These are phyloP conservation scores for Pleurotus tuoliensis DNA, from an alignment of 768 basidiomycete genomes.

Conservation along the genomic window DNA sequence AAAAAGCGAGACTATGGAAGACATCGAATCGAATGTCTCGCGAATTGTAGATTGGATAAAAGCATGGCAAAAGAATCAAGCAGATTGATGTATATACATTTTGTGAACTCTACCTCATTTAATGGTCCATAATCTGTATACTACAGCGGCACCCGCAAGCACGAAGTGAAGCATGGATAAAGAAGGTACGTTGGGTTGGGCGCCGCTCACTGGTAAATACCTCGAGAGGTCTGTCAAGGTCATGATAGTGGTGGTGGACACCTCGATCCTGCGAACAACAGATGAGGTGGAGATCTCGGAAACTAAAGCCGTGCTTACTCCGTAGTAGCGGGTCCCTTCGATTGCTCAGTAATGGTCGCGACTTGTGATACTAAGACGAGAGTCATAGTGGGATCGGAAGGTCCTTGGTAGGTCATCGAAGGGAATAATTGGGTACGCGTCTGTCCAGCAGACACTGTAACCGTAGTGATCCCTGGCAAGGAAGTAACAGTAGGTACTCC, in stretches of 20 bases:
- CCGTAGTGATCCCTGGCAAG: background rate
- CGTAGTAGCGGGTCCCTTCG: background rate
- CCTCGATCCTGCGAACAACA: slow-evolving; percentile 1
- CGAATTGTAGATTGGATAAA: slow-evolving; percentile 88
- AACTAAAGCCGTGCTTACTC: background rate
- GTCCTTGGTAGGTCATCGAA: background rate
- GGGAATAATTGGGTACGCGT: background rate
- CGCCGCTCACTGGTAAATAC: slow-evolving; percentile 11
- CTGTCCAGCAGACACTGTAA: background rate
- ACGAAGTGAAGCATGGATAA: background rate
- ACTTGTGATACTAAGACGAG: background rate
- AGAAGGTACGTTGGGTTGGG: background rate
- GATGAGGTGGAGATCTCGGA: too few species aligned
- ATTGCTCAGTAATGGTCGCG: background rate
- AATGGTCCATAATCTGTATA: too few species aligned
- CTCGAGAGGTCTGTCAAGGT: slow-evolving; percentile 9
- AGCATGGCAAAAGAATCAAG: slow-evolving; percentile 55
- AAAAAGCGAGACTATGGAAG: slow-evolving; percentile 67
- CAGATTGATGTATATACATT: slow-evolving; percentile 2
- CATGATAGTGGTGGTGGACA: slow-evolving; percentile 11
- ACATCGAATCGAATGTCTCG: slow-evolving; percentile 84
- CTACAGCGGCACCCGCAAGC: background rate
- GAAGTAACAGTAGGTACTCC: slow-evolving; percentile 5
- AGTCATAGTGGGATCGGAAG: background rate
- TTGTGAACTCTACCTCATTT: too few species aligned